Conservation (phyloP, 176 grass and related monocot genomes). For the Dactylis glomerata region DNA sequence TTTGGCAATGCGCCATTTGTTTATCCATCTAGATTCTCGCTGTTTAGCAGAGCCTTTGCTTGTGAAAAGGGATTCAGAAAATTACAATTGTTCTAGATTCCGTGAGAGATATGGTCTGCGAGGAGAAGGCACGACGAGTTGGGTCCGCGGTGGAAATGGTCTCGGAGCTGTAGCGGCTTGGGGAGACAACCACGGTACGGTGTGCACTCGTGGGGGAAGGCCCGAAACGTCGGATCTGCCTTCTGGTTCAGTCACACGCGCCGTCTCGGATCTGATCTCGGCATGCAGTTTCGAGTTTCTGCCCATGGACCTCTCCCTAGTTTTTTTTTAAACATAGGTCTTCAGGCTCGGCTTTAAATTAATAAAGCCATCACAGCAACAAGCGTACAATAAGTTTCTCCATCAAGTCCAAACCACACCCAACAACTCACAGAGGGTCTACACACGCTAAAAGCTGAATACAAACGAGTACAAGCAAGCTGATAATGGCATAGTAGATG, state of each 20-base stretch:
- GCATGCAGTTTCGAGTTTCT: background rate
- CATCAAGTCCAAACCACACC: no score
- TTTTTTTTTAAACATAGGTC: no score
- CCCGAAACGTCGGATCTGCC: background rate
- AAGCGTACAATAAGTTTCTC: no score
- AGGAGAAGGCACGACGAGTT: no score
- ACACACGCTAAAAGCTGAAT: no score
- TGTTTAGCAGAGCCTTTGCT: background rate
- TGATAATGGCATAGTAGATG: no score
- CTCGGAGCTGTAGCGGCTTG: background rate
- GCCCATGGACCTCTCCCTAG: no score
- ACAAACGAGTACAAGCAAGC: no score
- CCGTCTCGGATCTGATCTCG: background rate
- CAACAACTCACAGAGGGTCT: no score
- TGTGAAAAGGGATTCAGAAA: background rate
- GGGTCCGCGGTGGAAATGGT: background rate
- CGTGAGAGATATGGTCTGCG: background rate
- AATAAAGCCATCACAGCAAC: no score
- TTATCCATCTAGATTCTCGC: background rate
- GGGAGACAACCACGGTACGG: background rate
- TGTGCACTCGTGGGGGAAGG: background rate
- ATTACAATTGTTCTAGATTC: background rate
- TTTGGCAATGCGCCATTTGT: background rate
- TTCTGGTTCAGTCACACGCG: background rate
- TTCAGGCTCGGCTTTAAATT: no score